Evolutionary conservation across 768 basidiomycete genomes (phyloP).

Genomic region (Tylopilus sp.): DNA sequence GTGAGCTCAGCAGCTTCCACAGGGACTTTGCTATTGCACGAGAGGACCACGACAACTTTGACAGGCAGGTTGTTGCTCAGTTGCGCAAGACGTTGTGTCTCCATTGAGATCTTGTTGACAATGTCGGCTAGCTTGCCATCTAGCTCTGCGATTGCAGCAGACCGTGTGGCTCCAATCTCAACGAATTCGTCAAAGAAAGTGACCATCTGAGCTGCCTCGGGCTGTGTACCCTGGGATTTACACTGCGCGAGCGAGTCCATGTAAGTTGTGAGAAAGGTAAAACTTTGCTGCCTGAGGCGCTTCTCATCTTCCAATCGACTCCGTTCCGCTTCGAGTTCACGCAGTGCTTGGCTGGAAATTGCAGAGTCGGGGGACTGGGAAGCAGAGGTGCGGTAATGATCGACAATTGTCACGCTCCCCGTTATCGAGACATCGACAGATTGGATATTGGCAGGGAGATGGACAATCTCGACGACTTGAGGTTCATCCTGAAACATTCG

Average conservation of each 20-base stretch:
- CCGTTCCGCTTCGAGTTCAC: slow-evolving; percentile 9
- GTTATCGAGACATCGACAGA: slow-evolving; percentile 14
- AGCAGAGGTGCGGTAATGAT: slow-evolving; percentile 8
- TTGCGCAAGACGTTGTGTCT: slow-evolving; percentile 5
- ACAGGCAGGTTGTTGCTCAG: neutral
- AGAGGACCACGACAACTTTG: slow-evolving; percentile 10
- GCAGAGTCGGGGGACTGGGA: neutral
- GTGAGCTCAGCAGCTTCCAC: slow-evolving; percentile 14
- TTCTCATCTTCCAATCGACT: slow-evolving; percentile 16
- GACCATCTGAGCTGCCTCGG: slow-evolving; percentile 17
- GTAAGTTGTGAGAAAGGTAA: slow-evolving; percentile 24
- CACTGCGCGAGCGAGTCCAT: slow-evolving; percentile 27
- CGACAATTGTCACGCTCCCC: slow-evolving; percentile 13
- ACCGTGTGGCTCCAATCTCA: slow-evolving; percentile 18
- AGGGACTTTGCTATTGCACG: neutral
- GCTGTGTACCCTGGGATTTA: slow-evolving; percentile 4
- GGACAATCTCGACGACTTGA: slow-evolving; percentile 13
- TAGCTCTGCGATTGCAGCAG: slow-evolving; percentile 14
- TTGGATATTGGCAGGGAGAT: slow-evolving; percentile 10
- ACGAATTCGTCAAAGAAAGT: slow-evolving; percentile 23
- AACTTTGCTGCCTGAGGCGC: slow-evolving; percentile 17
- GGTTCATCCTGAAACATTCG: slow-evolving; percentile 13
- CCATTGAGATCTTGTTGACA: slow-evolving; percentile 8
- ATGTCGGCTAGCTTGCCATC: slow-evolving; percentile 14
- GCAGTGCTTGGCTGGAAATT: slow-evolving; percentile 1